Evolutionary conservation across 169 alveolate species (phyloP).

Genomic region (Cryptosporidium viatorum): DNA sequence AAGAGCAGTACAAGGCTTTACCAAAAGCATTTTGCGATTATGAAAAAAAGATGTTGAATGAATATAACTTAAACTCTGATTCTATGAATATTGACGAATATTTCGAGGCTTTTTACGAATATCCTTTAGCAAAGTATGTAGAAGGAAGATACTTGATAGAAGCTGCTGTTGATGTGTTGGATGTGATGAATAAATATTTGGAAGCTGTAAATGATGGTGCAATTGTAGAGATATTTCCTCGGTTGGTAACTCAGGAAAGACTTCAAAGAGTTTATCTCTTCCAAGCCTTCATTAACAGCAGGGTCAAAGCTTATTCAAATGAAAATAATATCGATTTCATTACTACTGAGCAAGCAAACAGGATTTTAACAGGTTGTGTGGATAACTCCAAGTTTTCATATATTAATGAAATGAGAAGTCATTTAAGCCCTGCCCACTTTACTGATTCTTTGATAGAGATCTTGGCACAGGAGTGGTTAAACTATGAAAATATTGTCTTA

Average conservation of each 20-base stretch:
- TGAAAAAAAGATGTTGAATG: slow-evolving; percentile 1
- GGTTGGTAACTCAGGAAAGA: neutral
- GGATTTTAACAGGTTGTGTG: slow-evolving; percentile 22
- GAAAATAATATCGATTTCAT: slow-evolving; percentile 1
- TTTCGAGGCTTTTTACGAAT: slow-evolving; percentile 49
- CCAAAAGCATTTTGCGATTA: neutral
- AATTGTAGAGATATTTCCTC: neutral
- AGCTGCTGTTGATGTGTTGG: neutral
- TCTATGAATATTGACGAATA: neutral
- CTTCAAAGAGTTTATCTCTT: slow-evolving; percentile 8
- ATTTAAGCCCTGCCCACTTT: slow-evolving; percentile 4
- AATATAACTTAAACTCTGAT: neutral
- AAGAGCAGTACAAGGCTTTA: neutral
- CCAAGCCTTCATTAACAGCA: slow-evolving; percentile 42
- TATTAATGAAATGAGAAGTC: slow-evolving; percentile 19
- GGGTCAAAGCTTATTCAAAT: slow-evolving; percentile 2
- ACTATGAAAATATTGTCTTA: slow-evolving; percentile 6
- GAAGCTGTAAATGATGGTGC: neutral
- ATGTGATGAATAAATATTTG: neutral
- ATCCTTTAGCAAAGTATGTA: slow-evolving; percentile 37
- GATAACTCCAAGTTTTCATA: slow-evolving; percentile 9
- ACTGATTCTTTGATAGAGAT: slow-evolving; percentile 18
- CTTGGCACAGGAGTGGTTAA: slow-evolving; percentile 43
- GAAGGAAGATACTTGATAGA: slow-evolving; percentile 63
- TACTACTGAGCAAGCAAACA: slow-evolving; percentile 40